phyloP scores from a whole-genome alignment of 352 stramenopile species.

The Phytophthora ramorum region DNA sequence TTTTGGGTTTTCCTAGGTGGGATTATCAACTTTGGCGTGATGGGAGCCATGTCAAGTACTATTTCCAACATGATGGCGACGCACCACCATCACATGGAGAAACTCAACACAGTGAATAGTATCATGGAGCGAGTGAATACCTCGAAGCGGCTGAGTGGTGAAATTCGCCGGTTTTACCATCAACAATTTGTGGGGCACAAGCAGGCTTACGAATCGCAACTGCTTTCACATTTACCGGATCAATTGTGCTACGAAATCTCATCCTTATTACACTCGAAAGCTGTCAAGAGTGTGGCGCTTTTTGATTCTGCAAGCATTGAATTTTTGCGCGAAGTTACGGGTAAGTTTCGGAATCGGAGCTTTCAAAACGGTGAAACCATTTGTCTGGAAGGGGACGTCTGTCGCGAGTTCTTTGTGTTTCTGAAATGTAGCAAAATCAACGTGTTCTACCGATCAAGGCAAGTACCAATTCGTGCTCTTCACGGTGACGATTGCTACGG shows the following conservation, averaged over 20 bases:
- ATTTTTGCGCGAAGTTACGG: conserved; percentile 61
- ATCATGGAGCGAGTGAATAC: conserved; percentile 61
- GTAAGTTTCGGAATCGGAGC: conserved; percentile 55
- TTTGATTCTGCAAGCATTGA: conserved; percentile 58
- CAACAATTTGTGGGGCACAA: conserved; percentile 71
- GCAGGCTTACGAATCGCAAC: conserved; percentile 57
- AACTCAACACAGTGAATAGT: conserved; percentile 62
- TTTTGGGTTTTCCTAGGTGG: conserved; percentile 66
- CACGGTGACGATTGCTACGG: conserved; percentile 57
- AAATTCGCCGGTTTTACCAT: conserved; percentile 61
- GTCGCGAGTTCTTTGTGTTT: conserved; percentile 70
- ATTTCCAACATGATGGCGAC: conserved; percentile 65
- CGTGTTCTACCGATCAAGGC: conserved; percentile 43
- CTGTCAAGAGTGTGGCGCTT: conserved; percentile 52
- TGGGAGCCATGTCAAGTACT: conserved; percentile 71
- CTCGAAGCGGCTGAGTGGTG: conserved; percentile 31
- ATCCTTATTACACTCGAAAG: conserved; percentile 60
- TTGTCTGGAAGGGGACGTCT: conserved; percentile 58
- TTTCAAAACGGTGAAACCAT: conserved; percentile 68
- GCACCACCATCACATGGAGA: conserved; percentile 59
- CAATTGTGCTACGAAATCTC: conserved; percentile 70
- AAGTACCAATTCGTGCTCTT: conserved; percentile 44
- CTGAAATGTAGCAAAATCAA: conserved; percentile 52
- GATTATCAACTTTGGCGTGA: conserved; percentile 76
- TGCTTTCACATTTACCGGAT: conserved; percentile 57